These are phyloP conservation scores for Boletellus sp. DNA, from an alignment of 768 basidiomycete species.

Conservation along the genomic window DNA sequence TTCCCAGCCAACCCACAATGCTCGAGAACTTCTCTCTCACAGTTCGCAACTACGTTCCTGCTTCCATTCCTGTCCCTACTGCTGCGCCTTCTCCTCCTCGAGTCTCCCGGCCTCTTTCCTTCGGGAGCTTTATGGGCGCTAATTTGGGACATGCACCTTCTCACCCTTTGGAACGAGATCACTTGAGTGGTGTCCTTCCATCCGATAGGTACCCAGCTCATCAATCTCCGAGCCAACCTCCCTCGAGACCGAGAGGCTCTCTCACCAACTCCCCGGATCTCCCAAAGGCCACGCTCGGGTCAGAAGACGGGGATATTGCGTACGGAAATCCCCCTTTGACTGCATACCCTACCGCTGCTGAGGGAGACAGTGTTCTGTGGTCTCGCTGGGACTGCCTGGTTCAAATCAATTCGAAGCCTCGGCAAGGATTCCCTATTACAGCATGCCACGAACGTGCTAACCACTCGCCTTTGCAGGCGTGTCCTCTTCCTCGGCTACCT, in stretches of 20 bases:
- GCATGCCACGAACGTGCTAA: conserved; percentile 4
- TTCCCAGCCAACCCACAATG: conserved; percentile 44
- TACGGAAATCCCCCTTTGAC: conserved; percentile 16
- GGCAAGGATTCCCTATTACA: conserved; percentile 11
- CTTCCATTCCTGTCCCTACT: conserved; percentile 46
- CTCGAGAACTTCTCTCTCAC: conserved; percentile 51
- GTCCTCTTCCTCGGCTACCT: conserved; percentile 53
- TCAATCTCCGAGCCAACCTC: conserved; percentile 10
- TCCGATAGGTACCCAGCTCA: conserved; percentile 8
- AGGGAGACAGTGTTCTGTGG: conserved; percentile 33
- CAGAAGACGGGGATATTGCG: conserved; percentile 23
- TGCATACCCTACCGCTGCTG: conserved; percentile 29
- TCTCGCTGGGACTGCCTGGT: conserved; percentile 31
- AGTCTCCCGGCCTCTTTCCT: conserved; percentile 47
- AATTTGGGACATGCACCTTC: conserved; percentile 19
- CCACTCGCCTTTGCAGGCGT: conserved; percentile 27
- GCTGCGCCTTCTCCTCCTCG: conserved; percentile 47
- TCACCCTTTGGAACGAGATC: conserved; percentile 8
- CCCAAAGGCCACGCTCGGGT: conserved; percentile 8
- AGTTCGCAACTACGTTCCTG: conserved; percentile 52
- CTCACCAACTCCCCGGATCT: conserved; percentile 15
- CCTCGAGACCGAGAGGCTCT: conserved; percentile 2
- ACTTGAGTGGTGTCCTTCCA: conserved; percentile 7
- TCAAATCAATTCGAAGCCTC: conserved; percentile 15
- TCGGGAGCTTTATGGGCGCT: conserved; percentile 40